Evolutionary conservation across 495 filamentous ascomycete species (phyloP).

Genomic region (Annulohypoxylon stygium): DNA sequence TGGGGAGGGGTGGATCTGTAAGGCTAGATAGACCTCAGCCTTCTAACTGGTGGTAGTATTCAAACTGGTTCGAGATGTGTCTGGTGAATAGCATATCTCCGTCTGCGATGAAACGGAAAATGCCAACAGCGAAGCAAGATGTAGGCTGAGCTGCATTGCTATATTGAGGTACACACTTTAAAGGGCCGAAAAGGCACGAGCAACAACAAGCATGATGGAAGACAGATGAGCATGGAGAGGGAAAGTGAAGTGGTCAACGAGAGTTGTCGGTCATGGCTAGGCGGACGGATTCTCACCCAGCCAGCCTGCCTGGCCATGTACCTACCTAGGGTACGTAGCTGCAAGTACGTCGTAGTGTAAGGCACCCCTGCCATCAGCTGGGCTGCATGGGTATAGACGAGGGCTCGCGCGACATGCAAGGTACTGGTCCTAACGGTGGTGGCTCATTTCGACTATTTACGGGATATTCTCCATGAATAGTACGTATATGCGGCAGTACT

Average conservation of each 20-base stretch:
- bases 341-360: conserved; percentile 43
- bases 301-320: conserved; percentile 39
- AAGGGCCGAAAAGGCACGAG: conserved; percentile 51
- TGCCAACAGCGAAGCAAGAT: conserved; percentile 50
- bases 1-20: conserved; percentile 51
- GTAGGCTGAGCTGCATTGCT: conserved; percentile 60
- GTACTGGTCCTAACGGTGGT: conserved; percentile 44
- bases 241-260: conserved; percentile 36
- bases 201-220: conserved; percentile 36
- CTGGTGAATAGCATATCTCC: conserved; percentile 46
- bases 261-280: conserved; percentile 34
- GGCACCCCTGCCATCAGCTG: conserved; percentile 52
- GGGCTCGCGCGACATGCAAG: conserved; percentile 46
- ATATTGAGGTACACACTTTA: conserved; percentile 56
- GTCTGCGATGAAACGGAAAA: conserved; percentile 53
- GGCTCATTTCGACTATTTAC: conserved; percentile 45
- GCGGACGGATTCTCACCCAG: conserved; percentile 2
- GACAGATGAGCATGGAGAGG: conserved; percentile 36
- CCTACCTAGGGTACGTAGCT: conserved; percentile 25
- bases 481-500: conserved; percentile 31
- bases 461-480: conserved; percentile 31
- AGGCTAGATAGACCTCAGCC: conserved; percentile 53
- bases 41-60: conserved; percentile 48
- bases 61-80: conserved; percentile 45
- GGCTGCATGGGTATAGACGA: conserved; percentile 47